Base-by-base conservation (phyloP, 805 yeast genomes). In the Metschnikowia lochheadii region DNA sequence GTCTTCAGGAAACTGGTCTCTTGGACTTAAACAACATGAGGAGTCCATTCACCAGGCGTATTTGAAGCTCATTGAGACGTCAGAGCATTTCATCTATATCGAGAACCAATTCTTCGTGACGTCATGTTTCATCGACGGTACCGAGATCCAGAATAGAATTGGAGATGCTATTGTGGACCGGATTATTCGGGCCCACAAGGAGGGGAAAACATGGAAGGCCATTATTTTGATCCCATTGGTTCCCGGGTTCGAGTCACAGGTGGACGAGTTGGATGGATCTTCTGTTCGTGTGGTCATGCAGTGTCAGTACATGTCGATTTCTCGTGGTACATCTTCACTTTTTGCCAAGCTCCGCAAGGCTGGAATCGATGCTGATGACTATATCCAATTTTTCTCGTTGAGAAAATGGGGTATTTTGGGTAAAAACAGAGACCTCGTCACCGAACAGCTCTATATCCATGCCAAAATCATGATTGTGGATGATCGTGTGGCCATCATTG, bases 161-260 rank as follows among this genome's bases (percentile, higher is more conserved):
- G 99, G 96, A 38, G 96, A 92, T 75, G 99, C 99, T 0, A 75
- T 94, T 41, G 98, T 94, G n/a, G 98, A 94, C 66, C 78, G 99
- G 61, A 91, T 92, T 49, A 86, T 91, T 33, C 78, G 90, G 43
- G 99, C 99, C 0, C 87, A 88, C 63, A 79, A 80, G 52, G 87
- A 84, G 52, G 81, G 82, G 5, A 85, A 82, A 48, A 67, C 73
- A 10, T 94, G 99, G 99, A 84, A 84, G 55, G 98, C 98, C 1
- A 80, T 89, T 23, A 85, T 94, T 53, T 78, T 94, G 10, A 89
- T 94, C 55, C 99, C 99, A 2, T 75, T 94, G 57, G 89, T 94
- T 94, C 99, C 99, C 1, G 99, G 99, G 0, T 94, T 95, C 66
- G 94, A 87, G 62, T 84, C 96, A 26, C 87, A 89, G 56, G 96